Evolutionary conservation across 2,329 filamentous ascomycete genomes (phyloP), one percentile per base, ranked within the genome.

Genomic region (Penicillium paneum): DNA sequence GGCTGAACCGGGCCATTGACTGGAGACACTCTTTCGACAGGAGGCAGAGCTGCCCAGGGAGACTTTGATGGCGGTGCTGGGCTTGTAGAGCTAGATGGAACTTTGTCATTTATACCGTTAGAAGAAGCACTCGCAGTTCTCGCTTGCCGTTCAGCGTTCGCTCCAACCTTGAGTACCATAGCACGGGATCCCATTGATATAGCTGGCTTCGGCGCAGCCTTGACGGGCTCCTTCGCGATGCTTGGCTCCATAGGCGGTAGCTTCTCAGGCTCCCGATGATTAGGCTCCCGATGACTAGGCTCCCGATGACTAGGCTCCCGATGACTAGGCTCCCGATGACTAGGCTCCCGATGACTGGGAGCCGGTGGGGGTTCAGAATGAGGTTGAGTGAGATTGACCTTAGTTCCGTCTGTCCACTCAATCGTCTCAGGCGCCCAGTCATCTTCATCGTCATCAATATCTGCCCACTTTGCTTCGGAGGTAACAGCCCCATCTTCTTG

Each of bases 41-140:
- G 90, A 13, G 93, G 93, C 28, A 97, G 76, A 32, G 87, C 70
- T 24, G 93, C 93, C 93, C 93, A 97, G 4, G 93, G 93, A 4
- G 92, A 97, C 69, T 96, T 97, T 26, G 86, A 82, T 0, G 91
- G 88, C 1, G 85, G 81, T 28, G 74, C 74, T 26, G 72, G 68
- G 47, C 70, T 74, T 51, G 75, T 76, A 26, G 74, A 73, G 21
- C 71, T 76, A 24, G 82, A 67, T 0, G 77, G 78, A 12, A 78
- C 74, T 64, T 82, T 84, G 17, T 83, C 82, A 29, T 74, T 75
- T 13, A 76, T 71, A n/a, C 78, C 79, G 62, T 80, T 82, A 5
- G 76, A 68, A 12, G 76, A 74, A 31, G 79, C 68, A 49, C 67
- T 71, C 31, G 71, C 71, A 44, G 68, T 71, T 62, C 75, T 79